Evolutionary conservation across 176 grass and related monocot species (phyloP), one percentile per base, ranked within the genome.

Genomic region (Musa schizocarpa): DNA sequence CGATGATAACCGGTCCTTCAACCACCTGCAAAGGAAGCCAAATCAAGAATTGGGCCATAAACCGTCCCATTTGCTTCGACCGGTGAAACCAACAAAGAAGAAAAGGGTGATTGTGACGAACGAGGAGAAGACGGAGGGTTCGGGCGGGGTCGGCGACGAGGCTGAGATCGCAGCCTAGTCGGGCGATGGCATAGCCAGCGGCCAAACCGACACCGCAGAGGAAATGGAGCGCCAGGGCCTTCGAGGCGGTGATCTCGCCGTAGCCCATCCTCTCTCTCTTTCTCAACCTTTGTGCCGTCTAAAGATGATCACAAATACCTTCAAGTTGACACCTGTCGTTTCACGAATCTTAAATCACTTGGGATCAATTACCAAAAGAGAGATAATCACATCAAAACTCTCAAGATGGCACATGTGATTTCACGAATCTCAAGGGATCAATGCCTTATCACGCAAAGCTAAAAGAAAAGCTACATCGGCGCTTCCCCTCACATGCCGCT

Each of bases 81-180:
- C 1, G 2, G 53, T 6, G n/a, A 11, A 17, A 55, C 16, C 14
- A 21, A 23, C 14, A 9, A 53, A 0, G 11, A 53, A 1, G 43
- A 20, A 53, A n/a, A 13, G 34, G 48, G 49, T 0, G 71, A 2
- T 21, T 26, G 17, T 1, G n/a, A 26, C 83, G 50, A 61, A 99
- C 95, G 67, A 88, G 81, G 73, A 94, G 84, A 78, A 92, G 76
- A 16, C 84, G 80, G 54, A 99, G 90, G 13, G 90, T 71, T 56
- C 17, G 76, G 22, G 81, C 78, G 11, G 90, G 88, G 58, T 89
- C 17, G 72, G 88, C 74, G 64, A 93, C 54, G 73, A 97, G 88
- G 9, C 20, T 74, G 77, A 77, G 65, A 23, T 50, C 25, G 57
- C 54, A 65, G 51, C 26, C 21, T 49, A 51, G 24, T 70, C 77